A percentile compares a stretch with the other conserved stretches of the same genome.
Conservation (phyloP, 768 basidiomycete genomes). For the Phaeotremella skinneri region DNA sequence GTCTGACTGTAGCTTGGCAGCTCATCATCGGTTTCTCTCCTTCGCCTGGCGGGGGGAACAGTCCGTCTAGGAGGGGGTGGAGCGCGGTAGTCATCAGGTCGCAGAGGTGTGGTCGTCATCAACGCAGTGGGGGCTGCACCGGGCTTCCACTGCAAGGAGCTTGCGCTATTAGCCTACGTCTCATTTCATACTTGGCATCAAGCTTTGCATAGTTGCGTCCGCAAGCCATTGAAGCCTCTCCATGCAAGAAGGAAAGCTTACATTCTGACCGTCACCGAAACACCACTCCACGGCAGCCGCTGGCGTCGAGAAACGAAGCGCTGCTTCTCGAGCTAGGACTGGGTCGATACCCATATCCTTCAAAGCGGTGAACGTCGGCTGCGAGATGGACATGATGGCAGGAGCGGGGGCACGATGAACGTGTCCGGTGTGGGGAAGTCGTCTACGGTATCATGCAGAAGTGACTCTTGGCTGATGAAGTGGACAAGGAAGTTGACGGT, state of each 20-base stretch:
- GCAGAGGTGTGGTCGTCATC: not conserved
- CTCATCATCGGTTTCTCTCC: not conserved
- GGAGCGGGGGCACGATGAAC: not conserved
- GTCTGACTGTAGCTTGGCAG: not conserved
- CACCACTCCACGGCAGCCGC: conserved; percentile 44
- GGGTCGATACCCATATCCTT: conserved; percentile 40
- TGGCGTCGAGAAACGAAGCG: conserved; percentile 23
- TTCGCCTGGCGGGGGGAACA: not conserved
- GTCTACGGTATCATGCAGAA: too few relatives aligned
- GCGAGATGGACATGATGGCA: conserved; percentile 28
- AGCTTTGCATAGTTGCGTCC: not conserved
- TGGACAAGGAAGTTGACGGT: too few relatives aligned
- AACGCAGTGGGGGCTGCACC: not conserved
- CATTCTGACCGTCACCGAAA: conserved; percentile 31
- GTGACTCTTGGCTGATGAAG: too few relatives aligned
- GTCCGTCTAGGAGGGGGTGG: not conserved
- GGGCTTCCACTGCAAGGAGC: not conserved
- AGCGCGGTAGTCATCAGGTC: not conserved
- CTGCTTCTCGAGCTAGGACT: conserved; percentile 33
- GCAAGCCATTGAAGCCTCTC: not conserved
- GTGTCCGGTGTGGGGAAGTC: not conserved
- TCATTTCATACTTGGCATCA: too few relatives aligned
- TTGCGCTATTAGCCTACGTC: not conserved
- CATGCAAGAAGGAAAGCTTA: conserved; percentile 6
- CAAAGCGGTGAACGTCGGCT: conserved; percentile 23